A percentile compares a stretch with the other conserved stretches of the same genome.
phyloP scores from a whole-genome alignment of 1,284 basidiomycete species.

The Rhodotorula sp. region DNA sequence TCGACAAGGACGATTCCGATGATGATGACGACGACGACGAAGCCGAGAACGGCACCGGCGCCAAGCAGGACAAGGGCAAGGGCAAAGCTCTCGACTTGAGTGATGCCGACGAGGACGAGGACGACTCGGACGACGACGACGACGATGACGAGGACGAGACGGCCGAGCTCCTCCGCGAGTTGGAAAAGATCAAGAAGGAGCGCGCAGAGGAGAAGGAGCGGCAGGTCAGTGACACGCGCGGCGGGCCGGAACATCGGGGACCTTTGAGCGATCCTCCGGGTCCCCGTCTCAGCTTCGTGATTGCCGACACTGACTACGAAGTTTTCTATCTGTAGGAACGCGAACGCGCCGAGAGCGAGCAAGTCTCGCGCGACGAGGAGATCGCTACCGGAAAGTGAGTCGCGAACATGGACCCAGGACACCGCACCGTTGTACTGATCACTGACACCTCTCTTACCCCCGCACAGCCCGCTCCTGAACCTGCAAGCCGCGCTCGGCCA shows the following conservation, averaged over 20 bases:
- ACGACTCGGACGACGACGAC: constrained; percentile 54
- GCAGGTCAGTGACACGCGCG: constrained; percentile 48
- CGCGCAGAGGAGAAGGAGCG: constrained; percentile 86
- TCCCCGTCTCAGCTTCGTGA: neutral
- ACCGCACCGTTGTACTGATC: too few relatives aligned
- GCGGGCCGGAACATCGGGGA: too few relatives aligned
- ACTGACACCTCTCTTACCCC: neutral
- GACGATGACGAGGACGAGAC: constrained; percentile 85
- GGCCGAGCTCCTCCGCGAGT: constrained; percentile 82
- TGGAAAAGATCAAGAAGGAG: constrained; percentile 93
- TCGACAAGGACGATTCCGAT: constrained; percentile 62
- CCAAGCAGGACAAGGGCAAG: constrained; percentile 55
- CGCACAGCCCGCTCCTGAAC: constrained; percentile 73
- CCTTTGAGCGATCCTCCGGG: neutral
- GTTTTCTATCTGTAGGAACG: constrained; percentile 56
- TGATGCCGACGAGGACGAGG: constrained; percentile 36
- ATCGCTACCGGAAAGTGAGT: constrained; percentile 63
- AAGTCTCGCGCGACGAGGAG: constrained; percentile 67
- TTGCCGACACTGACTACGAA: neutral
- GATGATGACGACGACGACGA: constrained; percentile 49
- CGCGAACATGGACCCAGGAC: neutral
- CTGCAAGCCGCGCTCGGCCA: constrained; percentile 77
- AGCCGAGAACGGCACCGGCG: constrained; percentile 49
- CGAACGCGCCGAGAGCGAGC: constrained; percentile 61
- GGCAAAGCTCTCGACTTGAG: constrained; percentile 34